A percentile compares a stretch with the other conserved stretches of the same genome.
Evolutionary conservation across 2,329 filamentous ascomycete species (phyloP).

Genomic region (Aspergillus novofumigatus): DNA sequence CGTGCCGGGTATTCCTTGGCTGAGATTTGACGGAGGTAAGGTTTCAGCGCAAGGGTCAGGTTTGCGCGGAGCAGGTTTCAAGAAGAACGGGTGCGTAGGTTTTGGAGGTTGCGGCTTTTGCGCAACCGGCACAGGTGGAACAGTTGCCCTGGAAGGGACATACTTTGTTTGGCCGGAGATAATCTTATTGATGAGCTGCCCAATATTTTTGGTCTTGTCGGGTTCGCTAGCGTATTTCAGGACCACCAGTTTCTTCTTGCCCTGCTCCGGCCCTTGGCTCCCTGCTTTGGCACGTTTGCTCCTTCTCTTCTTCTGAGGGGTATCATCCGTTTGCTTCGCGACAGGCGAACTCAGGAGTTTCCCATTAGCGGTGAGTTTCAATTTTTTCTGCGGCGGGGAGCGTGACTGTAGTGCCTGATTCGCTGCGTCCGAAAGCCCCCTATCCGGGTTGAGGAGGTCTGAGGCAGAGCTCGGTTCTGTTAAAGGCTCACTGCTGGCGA

Average conservation of each 20-base stretch:
- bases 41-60: neutral
- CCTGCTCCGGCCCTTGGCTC: slow-evolving; percentile 30
- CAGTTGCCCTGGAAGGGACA: slow-evolving; percentile 17
- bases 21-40: neutral
- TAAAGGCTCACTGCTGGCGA: neutral
- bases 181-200: slow-evolving; percentile 61
- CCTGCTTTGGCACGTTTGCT: slow-evolving; percentile 34
- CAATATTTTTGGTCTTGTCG: slow-evolving; percentile 47
- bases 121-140: slow-evolving; percentile 16
- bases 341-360: slow-evolving; percentile 40
- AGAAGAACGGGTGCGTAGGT: slow-evolving; percentile 66
- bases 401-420: slow-evolving; percentile 20
- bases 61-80: slow-evolving; percentile 47
- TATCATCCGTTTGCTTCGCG: slow-evolving; percentile 12
- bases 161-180: slow-evolving; percentile 41
- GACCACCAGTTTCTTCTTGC: slow-evolving; percentile 42
- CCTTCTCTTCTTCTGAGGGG: slow-evolving; percentile 15
- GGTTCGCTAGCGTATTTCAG: slow-evolving; percentile 58
- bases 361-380: slow-evolving; percentile 42
- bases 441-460: neutral
- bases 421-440: neutral
- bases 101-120: slow-evolving; percentile 36
- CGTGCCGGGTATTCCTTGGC: neutral
- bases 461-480: neutral
- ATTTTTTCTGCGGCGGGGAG: slow-evolving; percentile 51